phyloP scores from a whole-genome alignment of 805 yeast species.

The Candida rishiriensis region DNA sequence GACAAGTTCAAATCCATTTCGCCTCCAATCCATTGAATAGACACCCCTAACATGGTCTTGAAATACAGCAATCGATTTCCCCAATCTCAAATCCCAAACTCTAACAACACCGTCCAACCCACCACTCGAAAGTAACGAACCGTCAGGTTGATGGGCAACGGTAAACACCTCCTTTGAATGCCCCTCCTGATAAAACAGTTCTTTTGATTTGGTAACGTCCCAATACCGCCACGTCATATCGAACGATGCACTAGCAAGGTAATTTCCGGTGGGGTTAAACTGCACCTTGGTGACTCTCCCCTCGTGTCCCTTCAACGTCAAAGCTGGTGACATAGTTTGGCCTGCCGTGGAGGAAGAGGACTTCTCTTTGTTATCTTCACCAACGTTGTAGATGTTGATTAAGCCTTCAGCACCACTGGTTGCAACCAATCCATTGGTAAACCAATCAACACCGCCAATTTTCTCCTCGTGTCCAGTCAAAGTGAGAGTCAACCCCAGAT shows the following conservation, averaged over 20 bases:
- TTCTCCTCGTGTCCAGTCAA: constrained; percentile 58
- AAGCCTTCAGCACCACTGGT: constrained; percentile 45
- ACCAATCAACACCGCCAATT: constrained; percentile 69
- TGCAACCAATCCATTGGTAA: constrained; percentile 20
- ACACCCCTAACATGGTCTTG: constrained; percentile 70
- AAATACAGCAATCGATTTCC: constrained; percentile 54
- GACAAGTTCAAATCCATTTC: constrained; percentile 70
- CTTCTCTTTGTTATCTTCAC: background rate
- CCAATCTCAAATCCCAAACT: constrained; percentile 85
- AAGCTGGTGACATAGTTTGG: constrained; percentile 4
- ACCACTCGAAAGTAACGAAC: constrained; percentile 68
- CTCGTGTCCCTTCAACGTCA: constrained; percentile 38
- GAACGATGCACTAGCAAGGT: constrained; percentile 64
- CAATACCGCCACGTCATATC: constrained; percentile 88
- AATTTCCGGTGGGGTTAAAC: constrained; percentile 58
- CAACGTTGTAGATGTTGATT: constrained; percentile 19
- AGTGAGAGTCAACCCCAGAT: constrained; percentile 29
- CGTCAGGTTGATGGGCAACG: constrained; percentile 67
- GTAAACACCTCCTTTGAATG: constrained; percentile 70
- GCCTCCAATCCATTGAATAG: constrained; percentile 67
- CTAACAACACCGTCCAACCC: constrained; percentile 72
- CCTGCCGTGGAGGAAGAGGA: no score
- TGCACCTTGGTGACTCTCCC: constrained; percentile 55
- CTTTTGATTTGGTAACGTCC: constrained; percentile 54
- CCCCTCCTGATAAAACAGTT: constrained; percentile 75